These are phyloP conservation scores for Pelargonium australe DNA, from an alignment of 441 rosid species.

Conservation along the genomic window DNA sequence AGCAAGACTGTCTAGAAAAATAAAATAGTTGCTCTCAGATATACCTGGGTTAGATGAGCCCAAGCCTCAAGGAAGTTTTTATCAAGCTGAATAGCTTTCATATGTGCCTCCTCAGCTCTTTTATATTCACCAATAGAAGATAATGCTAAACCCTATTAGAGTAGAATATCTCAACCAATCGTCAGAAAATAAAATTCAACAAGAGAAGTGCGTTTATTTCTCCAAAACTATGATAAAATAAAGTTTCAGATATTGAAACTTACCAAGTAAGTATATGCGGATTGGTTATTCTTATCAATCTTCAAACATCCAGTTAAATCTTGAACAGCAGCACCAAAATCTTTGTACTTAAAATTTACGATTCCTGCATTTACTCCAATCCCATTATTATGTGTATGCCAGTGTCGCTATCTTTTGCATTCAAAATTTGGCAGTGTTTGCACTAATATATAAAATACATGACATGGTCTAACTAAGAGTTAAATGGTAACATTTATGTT, in stretches of 20 bases:
- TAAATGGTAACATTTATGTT: background rate
- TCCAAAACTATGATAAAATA: background rate
- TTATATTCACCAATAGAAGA: constrained; percentile 75
- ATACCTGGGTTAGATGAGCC: constrained; percentile 93
- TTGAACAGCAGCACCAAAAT: constrained; percentile 75
- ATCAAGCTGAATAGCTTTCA: constrained; percentile 81
- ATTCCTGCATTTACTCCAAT: constrained; percentile 58
- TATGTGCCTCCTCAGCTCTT: constrained; percentile 84
- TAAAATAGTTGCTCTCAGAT: constrained; percentile 11
- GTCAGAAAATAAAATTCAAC: constrained; percentile 1
- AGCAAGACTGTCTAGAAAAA: constrained; percentile 12
- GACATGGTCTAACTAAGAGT: constrained; percentile 3
- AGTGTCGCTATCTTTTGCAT: background rate
- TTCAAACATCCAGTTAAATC: constrained; percentile 80
- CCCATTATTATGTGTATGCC: constrained; percentile 11
- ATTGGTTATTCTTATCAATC: constrained; percentile 82
- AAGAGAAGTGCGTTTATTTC: background rate
- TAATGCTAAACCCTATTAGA: constrained; percentile 67
- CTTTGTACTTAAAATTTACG: constrained; percentile 88
- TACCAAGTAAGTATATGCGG: constrained; percentile 89
- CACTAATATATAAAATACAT: background rate
- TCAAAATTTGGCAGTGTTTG: background rate
- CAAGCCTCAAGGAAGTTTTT: constrained; percentile 74
- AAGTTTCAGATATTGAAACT: constrained; percentile 25
- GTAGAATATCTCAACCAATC: constrained; percentile 22